Evolutionary conservation across 2,329 filamentous ascomycete genomes (phyloP).

Genomic region (Trichoderma koningii): DNA sequence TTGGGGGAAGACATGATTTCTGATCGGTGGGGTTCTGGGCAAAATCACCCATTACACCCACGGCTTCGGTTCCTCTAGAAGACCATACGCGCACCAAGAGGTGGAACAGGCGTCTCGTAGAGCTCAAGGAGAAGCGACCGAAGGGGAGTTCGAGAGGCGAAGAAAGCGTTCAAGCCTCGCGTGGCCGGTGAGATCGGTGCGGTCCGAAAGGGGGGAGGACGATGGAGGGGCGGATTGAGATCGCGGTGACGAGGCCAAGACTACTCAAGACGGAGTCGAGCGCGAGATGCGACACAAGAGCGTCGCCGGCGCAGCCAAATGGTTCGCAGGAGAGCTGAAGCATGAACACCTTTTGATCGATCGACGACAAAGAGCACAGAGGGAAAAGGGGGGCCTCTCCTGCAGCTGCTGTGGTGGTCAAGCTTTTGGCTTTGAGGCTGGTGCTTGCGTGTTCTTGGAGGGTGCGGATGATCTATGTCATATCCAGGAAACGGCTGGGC

Average conservation of each 20-base stretch:
- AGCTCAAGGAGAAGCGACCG: background rate
- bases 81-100: conserved; percentile 35
- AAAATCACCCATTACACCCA: conserved; percentile 43
- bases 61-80: conserved; percentile 32
- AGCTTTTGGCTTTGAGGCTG: conserved; percentile 6
- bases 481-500: conserved; percentile 8
- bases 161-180: background rate
- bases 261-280: background rate
- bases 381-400: conserved; percentile 8
- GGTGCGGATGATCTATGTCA: conserved; percentile 28
- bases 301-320: conserved; percentile 13
- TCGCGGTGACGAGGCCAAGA: conserved; percentile 20
- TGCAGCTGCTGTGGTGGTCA: background rate
- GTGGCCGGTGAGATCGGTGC: conserved; percentile 8
- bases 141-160: background rate
- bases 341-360: background rate
- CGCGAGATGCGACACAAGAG: conserved; percentile 6
- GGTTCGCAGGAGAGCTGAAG: background rate
- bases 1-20: conserved; percentile 33
- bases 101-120: background rate
- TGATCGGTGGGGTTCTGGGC: conserved; percentile 38
- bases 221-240: conserved; percentile 20
- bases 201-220: conserved; percentile 8
- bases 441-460: conserved; percentile 28
- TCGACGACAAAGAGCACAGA: background rate